These are phyloP conservation scores for Parastagonospora nodorum DNA, from an alignment of 2,329 filamentous ascomycete species.

Conservation along the genomic window DNA sequence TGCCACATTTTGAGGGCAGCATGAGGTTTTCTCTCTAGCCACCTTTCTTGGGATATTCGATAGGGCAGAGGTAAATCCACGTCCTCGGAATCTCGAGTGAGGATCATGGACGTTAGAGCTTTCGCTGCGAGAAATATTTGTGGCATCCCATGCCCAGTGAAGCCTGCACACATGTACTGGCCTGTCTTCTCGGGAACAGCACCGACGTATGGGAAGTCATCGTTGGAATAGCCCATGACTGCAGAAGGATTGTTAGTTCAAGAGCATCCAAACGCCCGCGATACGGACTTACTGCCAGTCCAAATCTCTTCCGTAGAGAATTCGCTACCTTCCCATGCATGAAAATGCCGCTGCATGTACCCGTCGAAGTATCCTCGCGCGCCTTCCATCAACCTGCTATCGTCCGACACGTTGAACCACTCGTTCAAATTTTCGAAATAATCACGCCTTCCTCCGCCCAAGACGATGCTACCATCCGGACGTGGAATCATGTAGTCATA, in stretches of 20 bases:
- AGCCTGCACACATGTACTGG: slow-evolving; percentile 23
- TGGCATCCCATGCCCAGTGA: slow-evolving; percentile 26
- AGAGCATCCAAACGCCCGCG: no score
- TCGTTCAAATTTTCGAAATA: slow-evolving; percentile 36
- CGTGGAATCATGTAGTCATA: slow-evolving; percentile 58
- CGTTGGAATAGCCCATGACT: slow-evolving; percentile 20
- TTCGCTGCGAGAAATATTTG: slow-evolving; percentile 42
- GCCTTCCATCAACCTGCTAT: slow-evolving; percentile 23
- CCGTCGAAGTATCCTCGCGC: slow-evolving; percentile 28
- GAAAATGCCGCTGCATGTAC: slow-evolving; percentile 33
- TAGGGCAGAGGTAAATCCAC: slow-evolving; percentile 12
- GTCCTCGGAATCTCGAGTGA: slow-evolving; percentile 5
- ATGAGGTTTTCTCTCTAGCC: slow-evolving; percentile 8
- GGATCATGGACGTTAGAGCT: slow-evolving; percentile 38
- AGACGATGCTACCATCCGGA: no score
- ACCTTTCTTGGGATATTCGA: slow-evolving; percentile 7
- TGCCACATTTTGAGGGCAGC: slow-evolving; percentile 8
- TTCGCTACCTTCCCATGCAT: slow-evolving; percentile 25
- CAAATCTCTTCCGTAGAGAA: slow-evolving; percentile 20
- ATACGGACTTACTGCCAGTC: slow-evolving; percentile 27
- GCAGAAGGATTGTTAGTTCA: not conserved
- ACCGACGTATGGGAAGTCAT: slow-evolving; percentile 16
- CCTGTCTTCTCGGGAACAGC: slow-evolving; percentile 8
- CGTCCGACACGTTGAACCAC: slow-evolving; percentile 19
- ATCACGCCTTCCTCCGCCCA: slow-evolving; percentile 12